Conservation (phyloP, 108 stramenopile genomes). For the Epithemia pelagica region DNA sequence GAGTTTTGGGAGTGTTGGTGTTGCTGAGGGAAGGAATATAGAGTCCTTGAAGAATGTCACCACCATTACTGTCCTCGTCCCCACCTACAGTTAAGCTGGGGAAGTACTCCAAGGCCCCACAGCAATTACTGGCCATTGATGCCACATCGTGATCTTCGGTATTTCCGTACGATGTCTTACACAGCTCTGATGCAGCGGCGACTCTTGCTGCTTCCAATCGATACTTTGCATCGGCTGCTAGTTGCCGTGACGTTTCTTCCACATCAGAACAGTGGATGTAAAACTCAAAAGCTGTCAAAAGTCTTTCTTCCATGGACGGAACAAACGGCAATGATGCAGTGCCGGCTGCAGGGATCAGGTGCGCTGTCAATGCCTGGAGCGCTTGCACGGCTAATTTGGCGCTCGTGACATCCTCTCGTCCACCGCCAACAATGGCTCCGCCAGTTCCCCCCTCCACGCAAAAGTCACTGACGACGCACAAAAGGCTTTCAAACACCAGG, state of each 20-base stretch:
- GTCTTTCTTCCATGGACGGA: slow-evolving; percentile 68
- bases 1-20: slow-evolving; percentile 6
- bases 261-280: slow-evolving; percentile 47
- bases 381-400: slow-evolving; percentile 82
- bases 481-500: slow-evolving; percentile 79
- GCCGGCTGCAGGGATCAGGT: slow-evolving; percentile 74
- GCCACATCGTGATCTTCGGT: slow-evolving; percentile 42
- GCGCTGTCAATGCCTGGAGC: slow-evolving; percentile 60
- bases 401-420: slow-evolving; percentile 73
- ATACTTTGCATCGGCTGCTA: slow-evolving; percentile 69
- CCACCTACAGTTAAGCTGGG: slow-evolving; percentile 9
- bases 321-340: slow-evolving; percentile 73
- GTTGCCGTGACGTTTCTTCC: slow-evolving; percentile 37
- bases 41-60: slow-evolving; percentile 50
- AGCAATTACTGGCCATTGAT: slow-evolving; percentile 44
- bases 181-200: slow-evolving; percentile 2
- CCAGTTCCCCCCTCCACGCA: slow-evolving; percentile 86
- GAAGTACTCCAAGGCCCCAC: slow-evolving; percentile 34
- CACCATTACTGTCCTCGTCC: slow-evolving; percentile 28
- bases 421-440: slow-evolving; percentile 86
- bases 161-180: neutral
- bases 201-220: slow-evolving; percentile 59
- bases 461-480: slow-evolving; percentile 81
- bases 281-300: slow-evolving; percentile 69
- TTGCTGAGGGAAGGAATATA: slow-evolving; percentile 27